Base-by-base conservation (phyloP, 768 basidiomycete genomes). In the Tylopilus vinaceipallidus region DNA sequence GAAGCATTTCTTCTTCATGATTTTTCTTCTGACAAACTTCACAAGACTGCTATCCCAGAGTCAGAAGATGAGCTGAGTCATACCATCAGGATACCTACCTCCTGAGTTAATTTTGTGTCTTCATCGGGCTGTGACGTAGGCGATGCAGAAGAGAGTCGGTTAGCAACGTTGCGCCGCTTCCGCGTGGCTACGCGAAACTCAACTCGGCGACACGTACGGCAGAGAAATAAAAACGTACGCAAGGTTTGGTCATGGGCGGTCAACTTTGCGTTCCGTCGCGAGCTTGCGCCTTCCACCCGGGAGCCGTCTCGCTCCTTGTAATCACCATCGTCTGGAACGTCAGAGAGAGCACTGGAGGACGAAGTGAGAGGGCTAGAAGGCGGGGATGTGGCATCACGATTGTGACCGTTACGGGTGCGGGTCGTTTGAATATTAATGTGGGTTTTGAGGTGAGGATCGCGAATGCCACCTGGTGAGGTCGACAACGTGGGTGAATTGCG, bases 1-100 rank as follows among this genome's bases (percentile, higher is more conserved):
- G 80, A 24, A 99, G 76, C 84, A 99, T 98, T 68, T 90, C 86
- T 55, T 89, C 86, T 12, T 86, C 93, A 51, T 84, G 83, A 64
- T 95, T 85, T 62, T 89, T 91, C 71, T 84, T 86, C 61, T 86
- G 81, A 67, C 97, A 98, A 49, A 98, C 83, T 72, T 99, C 97
- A 69, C 97, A 99, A 53, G 83, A 83, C 76, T 84, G 82, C 85
- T 89, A 62, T 27, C 49, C 44, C 55, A 33, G 45, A 62, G 58
- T 69, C 57, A 68, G 61, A 53, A 42, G 43, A 19, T 32, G 26
- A 44, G n/a, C 17, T 17, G n/a, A 44, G 5, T 33, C 3, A 13
- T 46, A 59, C 50, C 46, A 64, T 70, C 40, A 20, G n/a, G 35
- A 42, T 40, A 50, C 63, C 57, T 74, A 83, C 83, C 76, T 82